Evolutionary conservation across 2,329 filamentous ascomycete genomes (phyloP).

Genomic region (Pseudocercospora pini-densiflorae): DNA sequence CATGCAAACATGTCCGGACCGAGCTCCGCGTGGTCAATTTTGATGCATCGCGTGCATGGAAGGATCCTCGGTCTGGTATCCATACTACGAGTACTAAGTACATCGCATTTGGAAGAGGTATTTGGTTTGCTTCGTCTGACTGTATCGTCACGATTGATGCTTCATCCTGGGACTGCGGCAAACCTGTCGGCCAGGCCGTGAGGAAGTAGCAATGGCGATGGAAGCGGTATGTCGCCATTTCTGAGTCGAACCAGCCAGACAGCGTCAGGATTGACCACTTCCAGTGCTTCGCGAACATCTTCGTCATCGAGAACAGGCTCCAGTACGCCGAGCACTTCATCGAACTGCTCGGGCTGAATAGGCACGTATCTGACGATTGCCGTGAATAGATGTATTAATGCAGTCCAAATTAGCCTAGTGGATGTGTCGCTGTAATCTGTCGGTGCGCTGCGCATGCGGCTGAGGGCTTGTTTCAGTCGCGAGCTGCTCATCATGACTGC

Average conservation of each 20-base stretch:
- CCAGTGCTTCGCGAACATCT: conserved; percentile 62
- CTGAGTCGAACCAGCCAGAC: conserved; percentile 69
- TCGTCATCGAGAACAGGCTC: conserved; percentile 40
- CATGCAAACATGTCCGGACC: conserved; percentile 19
- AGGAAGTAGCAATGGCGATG: not conserved
- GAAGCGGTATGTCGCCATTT: conserved; percentile 18
- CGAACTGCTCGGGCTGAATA: conserved; percentile 71
- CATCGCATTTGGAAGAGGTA: not conserved
- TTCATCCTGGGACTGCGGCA: conserved; percentile 20
- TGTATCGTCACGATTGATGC: not conserved
- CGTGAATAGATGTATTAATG: conserved; percentile 62
- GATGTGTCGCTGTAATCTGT: conserved; percentile 58
- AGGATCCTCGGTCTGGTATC: not conserved
- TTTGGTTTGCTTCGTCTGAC: not conserved
- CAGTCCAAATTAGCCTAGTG: conserved; percentile 67
- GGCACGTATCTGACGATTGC: conserved; percentile 66
- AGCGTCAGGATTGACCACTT: conserved; percentile 71
- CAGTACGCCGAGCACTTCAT: conserved; percentile 70
- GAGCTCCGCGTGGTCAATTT: conserved; percentile 1
- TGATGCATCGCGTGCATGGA: not conserved
- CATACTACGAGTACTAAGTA: not conserved
- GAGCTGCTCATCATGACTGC: not conserved
- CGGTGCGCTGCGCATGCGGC: conserved; percentile 26
- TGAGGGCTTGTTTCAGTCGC: conserved; percentile 23
- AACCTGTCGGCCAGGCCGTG: conserved; percentile 7